Base-by-base conservation (phyloP, 345 rosid genomes). In the Populus davidiana region DNA sequence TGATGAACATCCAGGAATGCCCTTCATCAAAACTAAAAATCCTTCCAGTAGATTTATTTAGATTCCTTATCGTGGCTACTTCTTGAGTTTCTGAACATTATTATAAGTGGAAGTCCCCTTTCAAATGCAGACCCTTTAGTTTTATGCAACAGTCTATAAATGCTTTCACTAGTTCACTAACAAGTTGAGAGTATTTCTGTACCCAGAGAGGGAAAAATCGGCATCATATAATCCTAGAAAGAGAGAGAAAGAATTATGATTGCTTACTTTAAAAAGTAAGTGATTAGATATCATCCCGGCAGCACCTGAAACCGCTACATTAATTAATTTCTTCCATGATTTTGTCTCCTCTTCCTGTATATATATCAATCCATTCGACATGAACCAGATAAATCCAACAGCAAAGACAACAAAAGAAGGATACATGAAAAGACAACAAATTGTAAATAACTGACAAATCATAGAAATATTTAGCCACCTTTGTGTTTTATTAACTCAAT, bases 221-320 rank as follows among this genome's bases (percentile, higher is more conserved):
- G 56, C 21, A 50, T 18, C n/a, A 50, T 17, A 50, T 17, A 9
- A 17, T 50, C n/a, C 56, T 18, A 6, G 6, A 6, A 17, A 72
- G 0, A 33, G 35, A 8, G 66, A 21, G 12, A 65, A 11, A 38
- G 43, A 23, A 36, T 5, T 10, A 62, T 2, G 44, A 77, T 44
- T 2, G 41, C 88, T 87, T 88, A 93, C 99, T 85, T 96, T 96
- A 91, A 93, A 96, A 73, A 96, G 96, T 66, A 96, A 91, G 79
- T 96, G 98, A 78, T 96, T 93, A 20, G 99, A 86, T 31, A 96
- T 96, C 97, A 89, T 96, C 52, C 99, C 99, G 76, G 99, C 98
- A 72, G 97, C 98, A 70, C 98, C 99, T 68, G 99, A 96, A 12
- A 96, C 97, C 20, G 94, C 89, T 38, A 96, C 83, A 76, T 84